Conservation (phyloP, 78 protist genomes). For the slime mould (Dictyostelium discoideum) region DNA sequence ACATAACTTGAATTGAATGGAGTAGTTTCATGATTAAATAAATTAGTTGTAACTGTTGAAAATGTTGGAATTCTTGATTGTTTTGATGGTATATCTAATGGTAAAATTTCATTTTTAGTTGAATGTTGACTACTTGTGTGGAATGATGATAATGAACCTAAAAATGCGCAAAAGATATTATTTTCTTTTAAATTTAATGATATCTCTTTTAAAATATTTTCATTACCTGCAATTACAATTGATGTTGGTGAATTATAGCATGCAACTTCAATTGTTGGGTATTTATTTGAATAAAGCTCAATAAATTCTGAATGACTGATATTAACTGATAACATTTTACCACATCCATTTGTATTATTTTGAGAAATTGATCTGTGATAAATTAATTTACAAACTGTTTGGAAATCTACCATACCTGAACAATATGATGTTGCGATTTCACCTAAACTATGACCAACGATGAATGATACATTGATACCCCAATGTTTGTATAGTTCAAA, state of each 20-base stretch:
- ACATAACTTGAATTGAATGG: neutral
- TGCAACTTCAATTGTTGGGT: conserved; percentile 43
- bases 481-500: conserved; percentile 17
- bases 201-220: neutral
- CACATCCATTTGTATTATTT: conserved; percentile 34
- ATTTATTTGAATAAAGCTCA: neutral
- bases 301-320: neutral
- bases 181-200: neutral
- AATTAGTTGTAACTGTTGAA: conserved; percentile 6
- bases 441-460: conserved; percentile 77
- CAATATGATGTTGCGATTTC: conserved; percentile 40
- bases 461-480: conserved; percentile 37
- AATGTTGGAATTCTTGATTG: neutral
- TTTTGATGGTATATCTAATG: neutral
- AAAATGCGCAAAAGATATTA: neutral
- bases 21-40: neutral
- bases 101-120: neutral
- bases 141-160: conserved; percentile 33
- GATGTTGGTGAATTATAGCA: conserved; percentile 39
- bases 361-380: conserved; percentile 16
- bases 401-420: conserved; percentile 19
- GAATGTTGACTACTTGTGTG: conserved; percentile 36
- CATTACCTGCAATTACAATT: conserved; percentile 47
- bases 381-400: conserved; percentile 3
- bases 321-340: conserved; percentile 38